Evolutionary conservation across 2,329 filamentous ascomycete species (phyloP), one percentile per base, ranked within the genome.

Genomic region (Sarocladium brachiariae): DNA sequence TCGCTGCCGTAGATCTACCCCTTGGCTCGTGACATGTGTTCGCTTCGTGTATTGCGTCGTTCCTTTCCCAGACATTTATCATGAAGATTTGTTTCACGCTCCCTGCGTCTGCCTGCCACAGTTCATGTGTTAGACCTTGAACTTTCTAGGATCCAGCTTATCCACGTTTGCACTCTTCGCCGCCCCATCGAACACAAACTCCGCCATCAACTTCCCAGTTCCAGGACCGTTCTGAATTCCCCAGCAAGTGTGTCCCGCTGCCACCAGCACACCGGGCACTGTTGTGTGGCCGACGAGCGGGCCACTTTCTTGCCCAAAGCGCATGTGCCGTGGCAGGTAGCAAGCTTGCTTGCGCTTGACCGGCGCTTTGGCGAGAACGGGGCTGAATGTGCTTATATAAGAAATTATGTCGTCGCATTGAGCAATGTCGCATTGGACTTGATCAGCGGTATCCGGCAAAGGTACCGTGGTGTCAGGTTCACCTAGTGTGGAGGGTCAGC

Each of bases 221-320:
- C 78, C 93, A 1, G 92, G 91, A 1, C 84, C 89, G 70, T 99
- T 97, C 70, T 97, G 92, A 19, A 99, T 96, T 0, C 93, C 93
- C 93, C 93, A 99, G 70, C 92, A 97, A 1, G 90, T 96, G 72
- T 99, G 93, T 0, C 93, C 93, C 0, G 89, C 79, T 0, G 93
- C 93, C 53, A 97, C 74, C 65, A 86, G 84, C 38, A 97, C 61
- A 0, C 91, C 90, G 6, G 81, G 78, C 0, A 85, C 80, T 2
- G 78, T 77, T 7, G 90, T 91, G 50, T 76, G 72, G 0, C 93
- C 93, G 21, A 97, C 78, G 47, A 97, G 67, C 4, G 93, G 92
- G 0, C 81, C 83, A 33, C 68, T 70, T 63, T 81, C 77, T 39
- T 76, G 72, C n/a, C 83, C 80, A 49, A 74, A 74, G 2, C 75